A percentile compares a stretch with the other conserved stretches of the same genome.
phyloP scores from a whole-genome alignment of 345 rosid genomes.

The Salix udensis region DNA sequence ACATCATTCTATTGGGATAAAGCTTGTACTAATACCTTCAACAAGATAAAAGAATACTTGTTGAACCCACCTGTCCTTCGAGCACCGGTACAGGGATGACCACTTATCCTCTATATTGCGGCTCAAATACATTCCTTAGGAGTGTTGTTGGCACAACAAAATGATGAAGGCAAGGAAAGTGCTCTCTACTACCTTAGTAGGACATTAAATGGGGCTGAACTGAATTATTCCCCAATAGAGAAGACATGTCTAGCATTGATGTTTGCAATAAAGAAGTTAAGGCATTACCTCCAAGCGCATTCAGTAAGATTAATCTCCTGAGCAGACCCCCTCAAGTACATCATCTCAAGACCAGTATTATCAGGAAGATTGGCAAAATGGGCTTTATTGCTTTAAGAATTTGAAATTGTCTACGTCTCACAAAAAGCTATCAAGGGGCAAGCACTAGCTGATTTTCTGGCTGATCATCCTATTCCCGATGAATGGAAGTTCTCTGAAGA shows the following conservation, averaged over 20 bases:
- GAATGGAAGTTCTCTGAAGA: background rate
- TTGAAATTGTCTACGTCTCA: no score
- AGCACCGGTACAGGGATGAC: background rate
- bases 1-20: background rate
- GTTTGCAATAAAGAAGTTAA: background rate
- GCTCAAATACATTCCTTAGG: background rate
- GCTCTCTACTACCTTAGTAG: background rate
- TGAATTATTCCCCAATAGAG: background rate
- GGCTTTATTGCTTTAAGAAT: no score
- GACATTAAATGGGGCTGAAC: background rate
- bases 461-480: background rate
- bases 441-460: background rate
- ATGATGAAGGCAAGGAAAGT: background rate
- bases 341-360: background rate
- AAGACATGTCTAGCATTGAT: background rate
- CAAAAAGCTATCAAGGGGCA: background rate
- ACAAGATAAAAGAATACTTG: no score
- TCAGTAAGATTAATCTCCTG: background rate
- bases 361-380: no score
- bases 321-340: background rate
- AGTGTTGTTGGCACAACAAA: background rate
- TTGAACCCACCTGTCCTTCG: background rate
- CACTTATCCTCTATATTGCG: no score
- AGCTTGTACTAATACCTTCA: no score
- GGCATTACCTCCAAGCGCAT: background rate